Conservation (phyloP, 176 grass and related monocot genomes). For the Oryza rufipogon region DNA sequence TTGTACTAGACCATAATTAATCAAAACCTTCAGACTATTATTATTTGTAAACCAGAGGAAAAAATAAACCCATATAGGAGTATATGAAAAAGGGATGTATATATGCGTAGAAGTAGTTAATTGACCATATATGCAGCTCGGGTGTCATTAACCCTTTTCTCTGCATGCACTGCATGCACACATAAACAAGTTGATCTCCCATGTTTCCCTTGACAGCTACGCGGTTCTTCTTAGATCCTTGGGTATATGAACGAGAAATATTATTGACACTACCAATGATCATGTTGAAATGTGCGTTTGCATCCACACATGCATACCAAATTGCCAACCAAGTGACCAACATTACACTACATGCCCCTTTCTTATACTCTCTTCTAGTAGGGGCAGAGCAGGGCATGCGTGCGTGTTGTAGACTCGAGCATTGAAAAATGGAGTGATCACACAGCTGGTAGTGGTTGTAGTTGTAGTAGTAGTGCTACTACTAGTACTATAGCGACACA, state of each 20-base stretch:
- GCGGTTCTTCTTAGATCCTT: conserved; percentile 28
- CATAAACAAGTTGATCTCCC: conserved; percentile 38
- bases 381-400: conserved; percentile 1
- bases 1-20: too few species aligned
- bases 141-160: conserved; percentile 26
- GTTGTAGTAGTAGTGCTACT: too few species aligned
- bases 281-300: conserved; percentile 2
- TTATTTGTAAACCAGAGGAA: neutral
- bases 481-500: neutral
- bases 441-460: neutral
- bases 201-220: conserved; percentile 19
- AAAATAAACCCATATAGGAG: too few species aligned
- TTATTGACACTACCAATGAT: neutral
- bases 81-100: neutral
- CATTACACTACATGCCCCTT: conserved; percentile 43
- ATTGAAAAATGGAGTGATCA: neutral
- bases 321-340: conserved; percentile 33
- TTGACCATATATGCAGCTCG: neutral
- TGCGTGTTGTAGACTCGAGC: neutral
- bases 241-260: neutral
- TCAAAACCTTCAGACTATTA: neutral
- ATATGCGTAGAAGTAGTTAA: too few species aligned
- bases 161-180: conserved; percentile 6
- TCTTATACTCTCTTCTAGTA: conserved; percentile 20
- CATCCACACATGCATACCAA: neutral